phyloP scores from a whole-genome alignment of 2,329 filamentous ascomycete genomes.

The Plectosphaerella sp. region DNA sequence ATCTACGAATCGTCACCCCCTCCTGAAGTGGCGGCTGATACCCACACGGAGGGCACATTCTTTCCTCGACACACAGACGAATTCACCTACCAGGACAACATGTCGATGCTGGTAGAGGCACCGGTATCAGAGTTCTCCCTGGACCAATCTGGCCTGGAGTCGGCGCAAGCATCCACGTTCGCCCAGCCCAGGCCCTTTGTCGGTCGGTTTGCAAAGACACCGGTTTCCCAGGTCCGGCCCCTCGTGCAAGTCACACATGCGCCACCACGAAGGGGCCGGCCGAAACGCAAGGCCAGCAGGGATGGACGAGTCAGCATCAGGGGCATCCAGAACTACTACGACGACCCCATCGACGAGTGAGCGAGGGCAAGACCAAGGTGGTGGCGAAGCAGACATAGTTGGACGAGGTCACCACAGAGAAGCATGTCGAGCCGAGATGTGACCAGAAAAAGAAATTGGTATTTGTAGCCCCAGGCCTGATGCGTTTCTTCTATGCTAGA shows the following conservation, averaged over 20 bases:
- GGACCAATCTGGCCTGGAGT: not conserved
- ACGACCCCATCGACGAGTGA: constrained; percentile 11
- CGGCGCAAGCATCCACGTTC: constrained; percentile 1
- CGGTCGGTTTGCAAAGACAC: constrained; percentile 4
- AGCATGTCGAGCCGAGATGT: not conserved
- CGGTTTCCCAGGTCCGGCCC: not conserved
- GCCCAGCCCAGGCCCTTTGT: constrained; percentile 10
- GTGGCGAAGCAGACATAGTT: too few relatives aligned
- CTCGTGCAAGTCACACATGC: not conserved
- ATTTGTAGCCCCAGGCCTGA: not conserved
- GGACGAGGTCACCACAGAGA: not conserved
- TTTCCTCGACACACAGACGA: not conserved
- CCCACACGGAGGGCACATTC: too few relatives aligned
- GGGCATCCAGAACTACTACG: constrained; percentile 7
- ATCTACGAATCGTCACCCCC: not conserved
- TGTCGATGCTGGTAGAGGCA: constrained; percentile 4
- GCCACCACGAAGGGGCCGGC: not conserved
- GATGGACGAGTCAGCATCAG: constrained; percentile 9
- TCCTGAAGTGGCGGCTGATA: not conserved
- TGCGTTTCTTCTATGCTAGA: not conserved
- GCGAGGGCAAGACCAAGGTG: not conserved
- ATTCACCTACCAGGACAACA: not conserved
- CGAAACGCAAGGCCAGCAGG: constrained; percentile 2
- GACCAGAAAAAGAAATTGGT: not conserved
- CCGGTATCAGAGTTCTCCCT: constrained; percentile 1